Conservation (phyloP, 805 yeast species). For the Wickerhamomyces mucosus region DNA sequence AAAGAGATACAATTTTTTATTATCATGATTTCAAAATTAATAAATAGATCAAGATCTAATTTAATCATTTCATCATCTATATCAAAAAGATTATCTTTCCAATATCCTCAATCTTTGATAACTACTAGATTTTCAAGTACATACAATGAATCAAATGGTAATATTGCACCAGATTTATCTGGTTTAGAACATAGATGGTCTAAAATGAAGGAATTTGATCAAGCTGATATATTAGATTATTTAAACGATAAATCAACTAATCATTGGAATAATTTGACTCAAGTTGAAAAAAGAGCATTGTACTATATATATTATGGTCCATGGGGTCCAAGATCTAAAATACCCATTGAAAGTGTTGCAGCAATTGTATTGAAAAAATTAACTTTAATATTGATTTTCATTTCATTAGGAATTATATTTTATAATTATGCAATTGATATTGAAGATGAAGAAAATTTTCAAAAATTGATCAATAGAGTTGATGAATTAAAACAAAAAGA, state of each 20-base stretch:
- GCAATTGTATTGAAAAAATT: constrained; percentile 11
- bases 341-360: constrained; percentile 4
- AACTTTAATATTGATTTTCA: constrained; percentile 10
- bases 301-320: constrained; percentile 29
- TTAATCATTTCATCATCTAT: too few relatives aligned
- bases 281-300: constrained; percentile 21
- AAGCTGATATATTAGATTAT: constrained; percentile 28
- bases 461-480: constrained; percentile 4
- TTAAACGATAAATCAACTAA: constrained; percentile 23
- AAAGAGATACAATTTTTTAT: too few relatives aligned
- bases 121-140: too few relatives aligned
- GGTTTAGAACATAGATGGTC: constrained; percentile 23
- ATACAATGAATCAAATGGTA: too few relatives aligned
- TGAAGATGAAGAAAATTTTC: constrained; percentile 10
- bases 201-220: constrained; percentile 22
- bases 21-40: too few relatives aligned
- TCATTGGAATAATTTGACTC: constrained; percentile 23
- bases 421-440: constrained; percentile 14
- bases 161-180: constrained; percentile 21
- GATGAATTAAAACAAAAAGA: constrained; percentile 4
- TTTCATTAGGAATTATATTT: constrained; percentile 12
- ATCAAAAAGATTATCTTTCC: too few relatives aligned
- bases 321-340: constrained; percentile 26
- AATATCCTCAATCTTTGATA: too few relatives aligned
- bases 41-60: too few relatives aligned